These are phyloP conservation scores for Primulina huaijiensis DNA, from an alignment of 257 asterid genomes.

Conservation along the genomic window DNA sequence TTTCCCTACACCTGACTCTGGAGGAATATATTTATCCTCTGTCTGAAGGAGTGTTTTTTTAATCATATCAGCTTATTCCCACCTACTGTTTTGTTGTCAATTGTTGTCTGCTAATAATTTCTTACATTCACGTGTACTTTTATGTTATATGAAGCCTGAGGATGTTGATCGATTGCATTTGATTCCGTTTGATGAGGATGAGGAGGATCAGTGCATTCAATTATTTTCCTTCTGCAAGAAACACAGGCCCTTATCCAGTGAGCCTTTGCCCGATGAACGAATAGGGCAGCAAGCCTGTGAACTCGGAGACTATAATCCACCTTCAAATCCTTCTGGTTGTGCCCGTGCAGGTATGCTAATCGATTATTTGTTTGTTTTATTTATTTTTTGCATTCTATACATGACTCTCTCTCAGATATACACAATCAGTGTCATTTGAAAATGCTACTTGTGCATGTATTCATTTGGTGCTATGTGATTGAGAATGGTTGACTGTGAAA, in stretches of 20 bases:
- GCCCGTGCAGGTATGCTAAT: conserved; percentile 76
- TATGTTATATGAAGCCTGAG: conserved; percentile 57
- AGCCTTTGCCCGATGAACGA: conserved; percentile 51
- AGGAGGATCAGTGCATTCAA: conserved; percentile 80
- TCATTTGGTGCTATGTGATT: conserved; percentile 14
- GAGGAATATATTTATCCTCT: background rate
- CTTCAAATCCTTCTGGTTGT: conserved; percentile 78
- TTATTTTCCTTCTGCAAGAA: conserved; percentile 85
- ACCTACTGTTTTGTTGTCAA: conserved; percentile 7
- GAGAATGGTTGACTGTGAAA: conserved; percentile 7
- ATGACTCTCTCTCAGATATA: background rate
- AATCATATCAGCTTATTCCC: conserved; percentile 11
- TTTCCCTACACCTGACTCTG: background rate
- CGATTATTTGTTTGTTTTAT: conserved; percentile 19
- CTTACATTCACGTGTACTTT: conserved; percentile 13
- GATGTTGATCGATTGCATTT: conserved; percentile 74
- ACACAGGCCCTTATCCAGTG: conserved; percentile 77
- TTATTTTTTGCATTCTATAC: conserved; percentile 6
- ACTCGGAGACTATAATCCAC: conserved; percentile 57
- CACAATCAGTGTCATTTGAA: conserved; percentile 10
- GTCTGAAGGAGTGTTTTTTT: conserved; percentile 8
- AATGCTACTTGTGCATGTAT: conserved; percentile 13
- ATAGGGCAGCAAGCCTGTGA: conserved; percentile 42
- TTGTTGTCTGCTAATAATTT: conserved; percentile 1
- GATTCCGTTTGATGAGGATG: conserved; percentile 78